Base-by-base conservation (phyloP, 1,139 yeast species). In the Kurtzmaniella quercitrusa region DNA sequence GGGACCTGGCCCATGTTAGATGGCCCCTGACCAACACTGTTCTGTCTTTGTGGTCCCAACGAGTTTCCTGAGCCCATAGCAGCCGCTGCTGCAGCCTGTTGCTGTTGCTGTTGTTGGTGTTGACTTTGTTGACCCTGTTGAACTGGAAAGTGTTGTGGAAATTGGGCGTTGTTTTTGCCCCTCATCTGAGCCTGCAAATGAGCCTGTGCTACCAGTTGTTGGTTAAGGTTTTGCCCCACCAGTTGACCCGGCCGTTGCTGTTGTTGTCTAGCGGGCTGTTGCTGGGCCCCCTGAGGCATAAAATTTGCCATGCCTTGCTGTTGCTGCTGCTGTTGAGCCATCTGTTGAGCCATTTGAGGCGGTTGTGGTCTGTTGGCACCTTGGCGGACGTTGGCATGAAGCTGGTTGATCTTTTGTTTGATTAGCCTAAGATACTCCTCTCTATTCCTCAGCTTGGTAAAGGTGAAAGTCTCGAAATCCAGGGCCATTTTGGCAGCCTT, bases 401-500 rank as follows among this genome's bases (percentile, higher is more conserved):
- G 59, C 52, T 70, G 77, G 12, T 60, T 60, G 37, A 73, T 65
- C 54, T 71, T 72, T 50, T 63, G 70, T 50, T 65, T 68, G 47
- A 73, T 68, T 39, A 63, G 52, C 41, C 66, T 51, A 41, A 72
- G 55, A 49, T 73, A 73, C 41, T 72, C 77, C 42, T 72, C 77
- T 39, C 70, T 57, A 41, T 66, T 57, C 44, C 57, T 63, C 9
- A 74, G 58, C 48, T 68, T 69, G 55, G 63, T 59, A 48, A 70
- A 72, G 21, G 75, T 69, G 47, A 57, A 64, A 52, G 69, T 70
- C 48, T 73, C 78, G 49, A 71, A 72, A 45, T 71, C 77, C 43
- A 66, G 71, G 23, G 78, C 76, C 64, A 71, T 68, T 36, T 59
- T 56, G 17, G 66, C 60, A 19, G 74, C 75, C 43, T 67, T 61